Evolutionary conservation across 257 asterid genomes (phyloP).

Genomic region (Nicotiana otophora): DNA sequence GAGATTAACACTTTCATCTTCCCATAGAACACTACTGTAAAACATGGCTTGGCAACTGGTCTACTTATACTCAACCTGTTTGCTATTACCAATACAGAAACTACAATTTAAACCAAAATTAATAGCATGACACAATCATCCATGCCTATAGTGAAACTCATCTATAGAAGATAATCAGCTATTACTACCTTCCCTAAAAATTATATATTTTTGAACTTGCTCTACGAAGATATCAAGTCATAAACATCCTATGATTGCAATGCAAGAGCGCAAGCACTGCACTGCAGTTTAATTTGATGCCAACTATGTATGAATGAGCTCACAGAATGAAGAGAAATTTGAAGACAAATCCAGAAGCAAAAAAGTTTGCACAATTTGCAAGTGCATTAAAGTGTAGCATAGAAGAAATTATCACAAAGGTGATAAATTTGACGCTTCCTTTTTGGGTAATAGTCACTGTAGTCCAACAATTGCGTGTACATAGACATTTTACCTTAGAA

Average conservation of each 20-base stretch:
- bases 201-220: neutral
- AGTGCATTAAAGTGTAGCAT: neutral
- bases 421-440: neutral
- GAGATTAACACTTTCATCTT: neutral
- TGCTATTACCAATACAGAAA: neutral
- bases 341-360: neutral
- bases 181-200: neutral
- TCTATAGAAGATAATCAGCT: neutral
- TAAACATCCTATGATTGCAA: neutral
- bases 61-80: neutral
- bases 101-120: neutral
- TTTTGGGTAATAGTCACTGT: neutral
- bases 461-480: neutral
- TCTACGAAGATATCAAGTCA: neutral
- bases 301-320: neutral
- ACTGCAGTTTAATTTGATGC: neutral
- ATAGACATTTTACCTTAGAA: too few species aligned
- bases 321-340: neutral
- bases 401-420: neutral
- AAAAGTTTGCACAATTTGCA: neutral
- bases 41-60: neutral
- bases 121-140: neutral
- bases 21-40: neutral
- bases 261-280: neutral
- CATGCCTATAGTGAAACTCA: too few species aligned